phyloP scores from a whole-genome alignment of 2,329 filamentous ascomycete species.

The Falciphora oryzae region DNA sequence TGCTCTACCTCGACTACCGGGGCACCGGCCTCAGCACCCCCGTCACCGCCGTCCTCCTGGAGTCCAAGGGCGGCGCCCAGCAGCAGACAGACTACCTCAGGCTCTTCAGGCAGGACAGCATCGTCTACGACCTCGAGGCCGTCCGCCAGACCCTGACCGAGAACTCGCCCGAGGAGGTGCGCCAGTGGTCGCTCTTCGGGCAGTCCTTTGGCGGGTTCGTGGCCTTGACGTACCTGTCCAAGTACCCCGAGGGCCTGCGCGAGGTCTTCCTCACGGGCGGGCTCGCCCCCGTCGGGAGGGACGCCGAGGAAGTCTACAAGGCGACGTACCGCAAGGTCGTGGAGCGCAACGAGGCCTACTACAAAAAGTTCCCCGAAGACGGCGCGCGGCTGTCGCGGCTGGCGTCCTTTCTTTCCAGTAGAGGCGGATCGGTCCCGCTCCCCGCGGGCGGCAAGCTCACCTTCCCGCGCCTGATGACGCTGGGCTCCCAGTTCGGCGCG shows the following conservation, averaged over 20 bases:
- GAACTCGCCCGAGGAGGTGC: conserved; percentile 57
- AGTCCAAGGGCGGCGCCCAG: conserved; percentile 53
- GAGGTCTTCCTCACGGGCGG: conserved; percentile 85
- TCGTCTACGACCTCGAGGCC: conserved; percentile 84
- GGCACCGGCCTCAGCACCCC: conserved; percentile 83
- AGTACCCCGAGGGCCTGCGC: conserved; percentile 68
- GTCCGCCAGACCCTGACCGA: conserved; percentile 69
- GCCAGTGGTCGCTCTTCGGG: conserved; percentile 80
- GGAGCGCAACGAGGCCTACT: conserved; percentile 72
- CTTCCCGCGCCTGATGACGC: conserved; percentile 65
- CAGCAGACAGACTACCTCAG: conserved; percentile 75
- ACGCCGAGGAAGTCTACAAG: conserved; percentile 69
- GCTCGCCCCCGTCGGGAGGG: conserved; percentile 67
- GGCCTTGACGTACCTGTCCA: conserved; percentile 74
- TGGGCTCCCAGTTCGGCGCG: conserved; percentile 73
- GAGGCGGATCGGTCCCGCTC: conserved; percentile 50
- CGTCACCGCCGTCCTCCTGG: conserved; percentile 67
- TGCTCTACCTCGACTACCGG: conserved; percentile 83
- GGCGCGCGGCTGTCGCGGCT: conserved; percentile 61
- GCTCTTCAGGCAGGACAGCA: conserved; percentile 82
- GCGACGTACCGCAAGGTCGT: conserved; percentile 64
- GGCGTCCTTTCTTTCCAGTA: conserved; percentile 55
- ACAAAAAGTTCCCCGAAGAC: conserved; percentile 81
- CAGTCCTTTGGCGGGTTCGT: conserved; percentile 94
- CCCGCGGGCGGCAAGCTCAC: conserved; percentile 71